Evolutionary conservation across 2,329 filamentous ascomycete species (phyloP), one percentile per base, ranked within the genome.

Genomic region (Xylariaceae sp.): DNA sequence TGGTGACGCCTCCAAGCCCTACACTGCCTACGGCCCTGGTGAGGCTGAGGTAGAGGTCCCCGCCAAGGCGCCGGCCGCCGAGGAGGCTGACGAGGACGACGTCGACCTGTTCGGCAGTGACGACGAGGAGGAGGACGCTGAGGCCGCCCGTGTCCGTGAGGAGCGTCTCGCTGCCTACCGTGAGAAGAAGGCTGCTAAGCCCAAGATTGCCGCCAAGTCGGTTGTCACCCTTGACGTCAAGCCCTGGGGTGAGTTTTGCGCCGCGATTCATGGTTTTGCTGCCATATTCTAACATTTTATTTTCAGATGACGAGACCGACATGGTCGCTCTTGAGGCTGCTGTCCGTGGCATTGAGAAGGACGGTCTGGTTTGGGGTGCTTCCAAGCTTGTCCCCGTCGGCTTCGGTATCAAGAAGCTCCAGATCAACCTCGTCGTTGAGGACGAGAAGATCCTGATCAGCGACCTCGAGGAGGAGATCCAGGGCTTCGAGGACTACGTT

Each of bases 361-460:
- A 97, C 53, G 94, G 94, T 80, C 90, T 99, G 64, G 87, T 95
- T 66, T 99, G 94, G 94, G 93, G 93, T 86, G 86, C 82, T 66
- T 92, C 89, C 76, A 90, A 94, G 83, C 82, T 96, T 67, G 88
- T 96, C 55, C 77, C 92, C 67, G 88, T 99, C 71, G 93, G 92
- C 73, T 99, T 90, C 84, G 94, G 94, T 83, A 95, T 99, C 83
- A 94, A 90, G 85, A 97, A 97, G 86, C 87, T 99, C 66, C 93
- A 97, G 85, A 96, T 99, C 83, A 97, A 90, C 88, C 79, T 97
- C 69, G 92, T 97, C 71, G 82, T 97, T 67, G 94, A 97, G 83
- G 94, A 99, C 76, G 93, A 97, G 68, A 97, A 97, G 86, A 77
- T 99, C 74, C 92, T 90, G 68, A 76, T 90, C 66, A 85, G 88